Conservation (phyloP, 2,329 filamentous ascomycete genomes). For the Phyllosticta citriasiana region DNA sequence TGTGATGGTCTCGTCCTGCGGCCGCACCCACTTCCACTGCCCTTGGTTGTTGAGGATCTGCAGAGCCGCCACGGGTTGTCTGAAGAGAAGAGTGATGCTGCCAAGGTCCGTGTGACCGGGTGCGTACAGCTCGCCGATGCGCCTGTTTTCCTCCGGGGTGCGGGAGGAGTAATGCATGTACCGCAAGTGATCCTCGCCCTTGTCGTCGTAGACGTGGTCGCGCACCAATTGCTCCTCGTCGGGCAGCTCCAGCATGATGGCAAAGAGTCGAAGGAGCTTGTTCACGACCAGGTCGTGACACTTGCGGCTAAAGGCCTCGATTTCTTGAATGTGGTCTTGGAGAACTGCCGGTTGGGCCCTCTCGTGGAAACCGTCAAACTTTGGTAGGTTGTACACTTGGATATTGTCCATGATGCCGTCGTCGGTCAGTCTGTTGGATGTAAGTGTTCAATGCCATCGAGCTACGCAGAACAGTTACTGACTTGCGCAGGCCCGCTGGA, state of each 20-base stretch:
- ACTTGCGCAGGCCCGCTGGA: slow-evolving; percentile 33
- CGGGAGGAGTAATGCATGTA: slow-evolving; percentile 52
- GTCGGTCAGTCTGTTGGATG: slow-evolving; percentile 14
- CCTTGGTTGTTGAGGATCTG: slow-evolving; percentile 37
- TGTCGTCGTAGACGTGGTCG: slow-evolving; percentile 48
- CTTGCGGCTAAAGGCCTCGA: slow-evolving; percentile 42
- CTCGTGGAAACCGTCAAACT: slow-evolving; percentile 37
- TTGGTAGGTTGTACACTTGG: slow-evolving; percentile 52
- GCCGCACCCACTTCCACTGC: slow-evolving; percentile 33
- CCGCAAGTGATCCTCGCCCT: slow-evolving; percentile 51
- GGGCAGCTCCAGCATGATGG: slow-evolving; percentile 50
- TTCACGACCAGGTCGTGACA: slow-evolving; percentile 47
- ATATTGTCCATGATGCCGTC: slow-evolving; percentile 43
- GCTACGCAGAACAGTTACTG: slow-evolving; percentile 11
- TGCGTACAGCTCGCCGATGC: slow-evolving; percentile 35
- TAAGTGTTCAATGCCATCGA: slow-evolving; percentile 14
- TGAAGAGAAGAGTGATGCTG: slow-evolving; percentile 47
- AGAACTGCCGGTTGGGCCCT: slow-evolving; percentile 38
- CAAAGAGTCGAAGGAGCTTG: slow-evolving; percentile 50
- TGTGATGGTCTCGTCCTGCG: slow-evolving; percentile 31
- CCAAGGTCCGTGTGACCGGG: slow-evolving; percentile 49
- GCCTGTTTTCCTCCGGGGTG: slow-evolving; percentile 37
- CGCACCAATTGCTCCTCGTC: slow-evolving; percentile 48
- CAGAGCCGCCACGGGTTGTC: slow-evolving; percentile 48
- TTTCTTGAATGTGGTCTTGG: slow-evolving; percentile 41